Evolutionary conservation across 371 early-diverging fungal genomes (phyloP).

Genomic region (Mortierella sp.): DNA sequence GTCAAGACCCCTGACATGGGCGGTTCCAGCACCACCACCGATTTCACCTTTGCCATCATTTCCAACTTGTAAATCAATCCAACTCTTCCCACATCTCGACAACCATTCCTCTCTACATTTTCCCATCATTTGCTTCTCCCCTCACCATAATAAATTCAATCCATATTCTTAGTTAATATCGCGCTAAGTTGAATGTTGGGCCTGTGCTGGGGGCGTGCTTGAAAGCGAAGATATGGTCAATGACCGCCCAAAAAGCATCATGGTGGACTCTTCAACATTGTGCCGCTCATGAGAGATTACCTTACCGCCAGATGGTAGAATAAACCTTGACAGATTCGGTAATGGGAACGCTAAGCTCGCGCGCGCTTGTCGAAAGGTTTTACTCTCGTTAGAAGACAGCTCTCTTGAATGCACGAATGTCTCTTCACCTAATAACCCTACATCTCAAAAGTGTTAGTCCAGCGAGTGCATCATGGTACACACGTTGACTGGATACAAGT

Average conservation of each 20-base stretch:
- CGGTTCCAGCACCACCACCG: slow-evolving; percentile 84
- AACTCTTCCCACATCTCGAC: not conserved
- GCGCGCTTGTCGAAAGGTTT: not conserved
- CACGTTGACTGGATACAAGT: not conserved
- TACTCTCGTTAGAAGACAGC: not conserved
- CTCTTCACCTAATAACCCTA: not conserved
- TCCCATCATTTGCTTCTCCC: not conserved
- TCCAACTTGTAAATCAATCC: slow-evolving; percentile 63
- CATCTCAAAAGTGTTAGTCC: slow-evolving; percentile 12
- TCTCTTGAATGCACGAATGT: not conserved
- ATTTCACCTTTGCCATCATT: slow-evolving; percentile 90
- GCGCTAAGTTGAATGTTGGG: slow-evolving; percentile 1
- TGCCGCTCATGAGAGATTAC: slow-evolving; percentile 25
- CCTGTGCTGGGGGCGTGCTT: not conserved
- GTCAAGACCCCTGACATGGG: slow-evolving; percentile 86
- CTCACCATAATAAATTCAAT: slow-evolving; percentile 1
- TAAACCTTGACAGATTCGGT: slow-evolving; percentile 17
- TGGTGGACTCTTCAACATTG: slow-evolving; percentile 19
- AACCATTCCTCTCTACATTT: not conserved
- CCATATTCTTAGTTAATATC: not conserved
- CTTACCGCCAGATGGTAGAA: slow-evolving; percentile 25
- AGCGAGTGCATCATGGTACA: slow-evolving; percentile 19
- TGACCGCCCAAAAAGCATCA: slow-evolving; percentile 28
- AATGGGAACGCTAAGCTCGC: slow-evolving; percentile 10
- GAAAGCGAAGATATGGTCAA: slow-evolving; percentile 2